Conservation (phyloP, 306 rosid genomes). For the Mimosa pudica region DNA sequence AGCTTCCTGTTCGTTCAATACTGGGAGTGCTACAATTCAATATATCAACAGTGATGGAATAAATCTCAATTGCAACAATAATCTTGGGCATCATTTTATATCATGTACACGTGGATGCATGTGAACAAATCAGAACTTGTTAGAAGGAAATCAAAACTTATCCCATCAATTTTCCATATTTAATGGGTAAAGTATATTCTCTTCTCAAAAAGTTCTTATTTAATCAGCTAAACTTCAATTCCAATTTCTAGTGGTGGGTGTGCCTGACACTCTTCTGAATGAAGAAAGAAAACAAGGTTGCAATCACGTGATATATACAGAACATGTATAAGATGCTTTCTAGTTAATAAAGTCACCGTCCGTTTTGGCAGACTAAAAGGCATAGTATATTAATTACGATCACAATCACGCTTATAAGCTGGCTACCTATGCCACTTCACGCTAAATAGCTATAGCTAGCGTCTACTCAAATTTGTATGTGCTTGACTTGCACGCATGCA, state of each 20-base stretch:
- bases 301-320: too few species aligned
- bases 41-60: too few species aligned
- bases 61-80: neutral
- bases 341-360: neutral
- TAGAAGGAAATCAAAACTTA: neutral
- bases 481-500: constrained; percentile 18
- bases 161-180: neutral
- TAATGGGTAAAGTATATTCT: too few species aligned
- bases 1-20: too few species aligned
- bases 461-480: neutral
- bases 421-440: neutral
- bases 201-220: too few species aligned
- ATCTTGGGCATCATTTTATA: neutral
- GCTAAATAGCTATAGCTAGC: neutral
- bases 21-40: too few species aligned
- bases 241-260: neutral
- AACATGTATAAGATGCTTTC: neutral
- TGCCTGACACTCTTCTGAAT: neutral
- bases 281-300: neutral
- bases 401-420: constrained; percentile 8
- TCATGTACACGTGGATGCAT: neutral
- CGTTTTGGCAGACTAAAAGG: neutral
- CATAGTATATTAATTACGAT: neutral
- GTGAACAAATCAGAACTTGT: neutral
- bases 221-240: too few species aligned